Conservation (phyloP, 2,329 filamentous ascomycete species). For the Hymenoscyphus occultus region DNA sequence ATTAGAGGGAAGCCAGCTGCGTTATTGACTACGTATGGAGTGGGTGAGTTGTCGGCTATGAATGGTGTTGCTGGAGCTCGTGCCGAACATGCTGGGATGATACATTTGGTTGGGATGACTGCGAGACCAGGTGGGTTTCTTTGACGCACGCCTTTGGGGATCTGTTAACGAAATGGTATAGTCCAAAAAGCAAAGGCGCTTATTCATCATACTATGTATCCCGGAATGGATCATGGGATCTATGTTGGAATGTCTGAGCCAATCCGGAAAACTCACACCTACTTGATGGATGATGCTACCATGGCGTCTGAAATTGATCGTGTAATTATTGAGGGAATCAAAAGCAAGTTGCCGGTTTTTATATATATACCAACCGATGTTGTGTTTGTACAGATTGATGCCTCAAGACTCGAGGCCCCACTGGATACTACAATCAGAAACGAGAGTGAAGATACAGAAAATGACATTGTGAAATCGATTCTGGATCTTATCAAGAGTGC, state of each 20-base stretch:
- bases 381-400: conserved; percentile 40
- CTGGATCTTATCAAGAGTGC: conserved; percentile 44
- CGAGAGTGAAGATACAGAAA: conserved; percentile 25
- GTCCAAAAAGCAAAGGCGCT: conserved; percentile 43
- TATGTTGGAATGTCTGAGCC: conserved; percentile 47
- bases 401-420: conserved; percentile 33
- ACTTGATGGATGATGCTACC: conserved; percentile 57
- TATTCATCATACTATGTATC: conserved; percentile 55
- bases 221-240: conserved; percentile 54
- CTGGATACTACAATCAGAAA: conserved; percentile 28
- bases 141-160: not conserved
- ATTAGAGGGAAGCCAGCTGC: conserved; percentile 46
- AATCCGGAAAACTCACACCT: conserved; percentile 34
- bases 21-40: conserved; percentile 49
- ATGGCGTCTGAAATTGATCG: conserved; percentile 52
- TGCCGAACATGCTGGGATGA: conserved; percentile 52
- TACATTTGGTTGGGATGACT: conserved; percentile 53
- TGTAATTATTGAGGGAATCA: conserved; percentile 47
- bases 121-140: conserved; percentile 22
- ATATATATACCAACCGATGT: conserved; percentile 55
- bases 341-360: conserved; percentile 54
- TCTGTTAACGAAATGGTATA: conserved; percentile 7
- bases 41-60: conserved; percentile 54
- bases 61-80: conserved; percentile 59
- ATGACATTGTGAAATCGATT: conserved; percentile 37